phyloP scores from a whole-genome alignment of 495 filamentous ascomycete genomes.

The Hyaloscypha finlandica region DNA sequence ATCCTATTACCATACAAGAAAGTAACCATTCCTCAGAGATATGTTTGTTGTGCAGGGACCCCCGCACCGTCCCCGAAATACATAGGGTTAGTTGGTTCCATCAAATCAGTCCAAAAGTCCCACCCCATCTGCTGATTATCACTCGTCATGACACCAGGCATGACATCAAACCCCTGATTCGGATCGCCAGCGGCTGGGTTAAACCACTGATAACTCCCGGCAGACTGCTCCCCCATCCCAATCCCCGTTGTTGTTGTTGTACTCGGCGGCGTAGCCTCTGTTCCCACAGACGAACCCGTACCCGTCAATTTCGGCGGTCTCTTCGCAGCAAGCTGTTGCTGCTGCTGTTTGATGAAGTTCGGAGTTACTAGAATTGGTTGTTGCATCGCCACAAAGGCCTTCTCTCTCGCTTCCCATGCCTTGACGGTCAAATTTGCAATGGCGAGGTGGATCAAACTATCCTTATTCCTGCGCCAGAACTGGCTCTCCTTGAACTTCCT shows the following conservation, averaged over 20 bases:
- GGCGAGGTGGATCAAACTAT: slow-evolving; percentile 34
- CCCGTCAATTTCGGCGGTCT: not conserved
- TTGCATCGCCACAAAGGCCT: not conserved
- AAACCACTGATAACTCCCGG: not conserved
- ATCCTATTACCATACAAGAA: no score
- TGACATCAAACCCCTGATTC: not conserved
- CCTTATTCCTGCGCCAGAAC: slow-evolving; percentile 34
- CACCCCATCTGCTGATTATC: not conserved
- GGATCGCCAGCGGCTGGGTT: not conserved
- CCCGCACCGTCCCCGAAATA: not conserved
- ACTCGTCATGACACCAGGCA: not conserved
- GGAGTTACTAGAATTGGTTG: not conserved
- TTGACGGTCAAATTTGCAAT: slow-evolving; percentile 39
- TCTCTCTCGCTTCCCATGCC: slow-evolving; percentile 36
- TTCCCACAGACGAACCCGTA: not conserved
- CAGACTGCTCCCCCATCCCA: not conserved
- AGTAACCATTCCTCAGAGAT: not conserved
- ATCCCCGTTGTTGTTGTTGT: no score
- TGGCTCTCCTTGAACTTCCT: slow-evolving; percentile 30
- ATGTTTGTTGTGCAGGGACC: not conserved
- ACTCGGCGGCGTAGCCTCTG: not conserved
- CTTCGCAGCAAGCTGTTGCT: not conserved
- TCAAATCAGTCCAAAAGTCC: slow-evolving; percentile 10
- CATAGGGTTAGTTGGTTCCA: not conserved
- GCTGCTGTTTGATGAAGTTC: not conserved